Evolutionary conservation across 2,329 filamentous ascomycete genomes (phyloP), one percentile per base, ranked within the genome.

Genomic region (Nigrospora sphaerica): DNA sequence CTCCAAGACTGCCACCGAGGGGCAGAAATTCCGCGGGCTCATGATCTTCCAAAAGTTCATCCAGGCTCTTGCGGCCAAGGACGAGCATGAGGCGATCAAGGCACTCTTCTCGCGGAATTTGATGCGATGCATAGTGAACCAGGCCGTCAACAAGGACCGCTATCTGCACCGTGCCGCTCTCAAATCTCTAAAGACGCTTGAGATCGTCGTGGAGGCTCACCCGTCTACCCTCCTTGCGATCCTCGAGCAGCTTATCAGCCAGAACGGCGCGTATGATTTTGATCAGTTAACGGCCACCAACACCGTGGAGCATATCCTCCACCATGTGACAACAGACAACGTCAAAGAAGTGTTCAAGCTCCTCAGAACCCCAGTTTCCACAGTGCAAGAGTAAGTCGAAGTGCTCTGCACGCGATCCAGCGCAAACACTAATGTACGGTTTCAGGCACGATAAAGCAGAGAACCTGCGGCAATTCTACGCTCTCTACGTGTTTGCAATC

Each of bases 1-100:
- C 62, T 85, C 88, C 6, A 80, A 85, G 47, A 81, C 78, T 12
- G 85, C 91, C 9, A 95, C 90, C 1, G 83, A 91, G 38, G 88
- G 91, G 55, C 86, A 95, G 46, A 97, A 96, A 65, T 89, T 88
- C 58, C 90, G 89, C 65, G 93, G 93, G 0, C 92, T 97, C 66
- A 81, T 91, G 57, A 78, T 97, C 3, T 88, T 96, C 58, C 82
- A 85, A 56, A 88, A 85, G 58, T 80, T 90, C 55, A 68, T 96
- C 4, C 69, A 75, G 39, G 69, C 70, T 4, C 65, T 77, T 10
- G 69, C 56, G 18, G 44, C 72, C 32, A 72, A 57, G 61, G 78
- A 47, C 31, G 34, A 63, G 52, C 63, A 51, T 52, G 71, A 61
- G 47, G 77, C 74, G 55, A 78, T 70, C 44, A 74, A 64, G 52